Base-by-base conservation (phyloP, 192 early-diverging fungal genomes). In the Gigaspora rosea region DNA sequence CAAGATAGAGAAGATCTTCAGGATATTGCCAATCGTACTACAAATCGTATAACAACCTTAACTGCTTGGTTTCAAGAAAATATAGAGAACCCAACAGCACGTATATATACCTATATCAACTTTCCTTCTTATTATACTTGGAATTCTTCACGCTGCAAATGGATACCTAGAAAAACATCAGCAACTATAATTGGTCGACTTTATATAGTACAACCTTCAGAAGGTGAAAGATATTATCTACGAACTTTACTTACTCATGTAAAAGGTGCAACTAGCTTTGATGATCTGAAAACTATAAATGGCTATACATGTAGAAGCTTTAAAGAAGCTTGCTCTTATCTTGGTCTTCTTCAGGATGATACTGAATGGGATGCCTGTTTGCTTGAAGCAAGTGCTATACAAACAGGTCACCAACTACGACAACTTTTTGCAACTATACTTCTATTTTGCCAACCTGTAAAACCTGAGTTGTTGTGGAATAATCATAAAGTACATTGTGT, bases 221-320 rank as follows among this genome's bases (percentile, higher is more conserved):
- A n/a, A n/a, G n/a, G n/a, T n/a, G n/a, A n/a, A n/a, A n/a, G n/a
- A n/a, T n/a, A n/a, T n/a, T n/a, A n/a, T n/a, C n/a, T 59, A 4
- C 74, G 74, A 18, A 46, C 71, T 11, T 58, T 82, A 48, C 66
- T 82, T 10, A 54, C n/a, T 27, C 16, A 36, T 33, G n/a, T 82
- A 10, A 36, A 41, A 51, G 41, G 56, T 68, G 61, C 78, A 41
- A 76, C 22, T 16, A 75, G 73, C 2, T 82, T 71, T 35, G 73
- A 76, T 20, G 48, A 79, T 33, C 15, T 79, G 9, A 51, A 68
- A 33, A 79, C 78, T n/a, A 69, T 82, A n/a, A 22, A 66, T 41
- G 49, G 63, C 5, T 13, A 32, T 11, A 2, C 47, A 6, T 62
- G 78, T 35, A 9, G 32, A 3, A 76, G 67, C 0, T 82, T 79